Evolutionary conservation across 2,329 filamentous ascomycete genomes (phyloP).

Genomic region (Diaporthe australafricana): DNA sequence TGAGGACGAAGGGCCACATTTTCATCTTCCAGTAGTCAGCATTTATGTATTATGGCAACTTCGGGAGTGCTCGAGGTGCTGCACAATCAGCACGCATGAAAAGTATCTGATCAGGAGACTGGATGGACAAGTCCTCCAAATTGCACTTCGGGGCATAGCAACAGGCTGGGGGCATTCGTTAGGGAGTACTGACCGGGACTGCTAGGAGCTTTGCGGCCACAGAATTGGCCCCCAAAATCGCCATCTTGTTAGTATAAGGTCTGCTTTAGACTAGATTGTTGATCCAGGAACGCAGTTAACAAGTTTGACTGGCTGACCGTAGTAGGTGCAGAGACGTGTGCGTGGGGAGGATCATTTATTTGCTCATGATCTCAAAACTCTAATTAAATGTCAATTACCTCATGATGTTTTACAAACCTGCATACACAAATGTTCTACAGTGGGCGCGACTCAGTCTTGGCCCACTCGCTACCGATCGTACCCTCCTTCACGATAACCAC

Average conservation of each 20-base stretch:
- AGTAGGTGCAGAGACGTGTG: background rate
- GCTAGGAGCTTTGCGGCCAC: background rate
- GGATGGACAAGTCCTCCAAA: background rate
- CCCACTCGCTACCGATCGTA: background rate
- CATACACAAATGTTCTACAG: background rate
- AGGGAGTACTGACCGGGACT: constrained; percentile 1
- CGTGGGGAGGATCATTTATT: background rate
- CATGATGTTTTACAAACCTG: background rate
- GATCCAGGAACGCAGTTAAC: background rate
- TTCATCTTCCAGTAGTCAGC: constrained; percentile 2
- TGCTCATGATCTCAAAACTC: background rate
- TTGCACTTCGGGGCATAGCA: background rate
- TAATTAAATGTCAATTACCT: background rate
- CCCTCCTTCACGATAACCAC: constrained; percentile 1
- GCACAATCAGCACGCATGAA: background rate
- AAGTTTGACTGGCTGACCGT: background rate
- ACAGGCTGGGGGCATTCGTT: background rate
- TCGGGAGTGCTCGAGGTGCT: background rate
- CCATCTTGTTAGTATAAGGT: background rate
- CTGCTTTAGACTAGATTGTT: background rate
- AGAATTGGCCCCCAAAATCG: background rate
- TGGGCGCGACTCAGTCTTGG: background rate
- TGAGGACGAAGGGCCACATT: background rate
- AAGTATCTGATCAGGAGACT: background rate
- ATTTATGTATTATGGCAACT: background rate